A percentile compares a stretch with the other conserved stretches of the same genome.
phyloP scores from a whole-genome alignment of 2,329 filamentous ascomycete species.

The Achaetomium macrosporum region DNA sequence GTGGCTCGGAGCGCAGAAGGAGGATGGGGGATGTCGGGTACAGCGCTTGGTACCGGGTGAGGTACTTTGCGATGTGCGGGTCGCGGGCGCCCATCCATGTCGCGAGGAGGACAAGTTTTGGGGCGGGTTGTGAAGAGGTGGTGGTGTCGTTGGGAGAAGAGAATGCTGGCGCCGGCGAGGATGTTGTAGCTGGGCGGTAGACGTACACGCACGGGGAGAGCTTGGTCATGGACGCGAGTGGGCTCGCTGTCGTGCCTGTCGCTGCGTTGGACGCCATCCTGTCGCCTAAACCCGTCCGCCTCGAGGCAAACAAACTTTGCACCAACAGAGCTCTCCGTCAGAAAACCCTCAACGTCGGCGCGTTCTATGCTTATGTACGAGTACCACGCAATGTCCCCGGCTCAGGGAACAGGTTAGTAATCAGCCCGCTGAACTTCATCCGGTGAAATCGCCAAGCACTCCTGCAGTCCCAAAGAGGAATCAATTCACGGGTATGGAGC shows the following conservation, averaged over 20 bases:
- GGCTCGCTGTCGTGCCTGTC: conserved; percentile 15
- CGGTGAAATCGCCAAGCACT: too few species aligned
- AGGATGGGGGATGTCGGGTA: conserved; percentile 30
- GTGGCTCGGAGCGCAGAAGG: conserved; percentile 26
- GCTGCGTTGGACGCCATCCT: conserved; percentile 27
- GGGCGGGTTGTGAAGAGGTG: not conserved
- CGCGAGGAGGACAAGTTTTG: conserved; percentile 30
- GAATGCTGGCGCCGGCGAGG: not conserved
- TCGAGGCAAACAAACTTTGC: too few species aligned
- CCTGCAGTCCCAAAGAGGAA: too few species aligned
- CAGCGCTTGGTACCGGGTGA: conserved; percentile 26
- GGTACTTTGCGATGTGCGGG: conserved; percentile 32
- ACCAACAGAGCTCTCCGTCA: too few species aligned
- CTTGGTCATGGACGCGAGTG: conserved; percentile 34
- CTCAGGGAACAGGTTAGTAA: not conserved
- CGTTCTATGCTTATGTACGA: too few species aligned
- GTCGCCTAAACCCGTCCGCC: too few species aligned
- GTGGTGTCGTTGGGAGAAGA: not conserved
- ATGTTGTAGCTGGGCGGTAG: conserved; percentile 28
- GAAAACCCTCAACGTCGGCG: too few species aligned
- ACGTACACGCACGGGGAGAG: conserved; percentile 35
- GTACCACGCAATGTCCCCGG: not conserved
- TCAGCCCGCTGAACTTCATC: not conserved
- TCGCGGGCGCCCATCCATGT: conserved; percentile 32
- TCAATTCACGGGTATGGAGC: too few species aligned